Base-by-base conservation (phyloP, 1,284 basidiomycete genomes). In the Bondarzewia mesenterica region DNA sequence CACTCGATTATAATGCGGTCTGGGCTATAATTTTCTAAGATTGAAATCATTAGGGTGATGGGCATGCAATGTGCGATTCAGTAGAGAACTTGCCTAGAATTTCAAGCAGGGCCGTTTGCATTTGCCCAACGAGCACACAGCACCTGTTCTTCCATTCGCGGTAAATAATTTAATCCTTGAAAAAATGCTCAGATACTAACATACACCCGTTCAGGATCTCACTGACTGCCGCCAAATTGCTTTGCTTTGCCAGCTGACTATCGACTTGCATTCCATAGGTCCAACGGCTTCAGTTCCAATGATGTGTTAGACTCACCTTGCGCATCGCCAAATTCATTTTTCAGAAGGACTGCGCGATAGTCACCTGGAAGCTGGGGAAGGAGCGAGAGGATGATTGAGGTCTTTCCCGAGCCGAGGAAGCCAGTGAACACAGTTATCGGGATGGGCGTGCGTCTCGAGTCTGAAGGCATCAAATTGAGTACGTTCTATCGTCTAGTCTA, bases 171-270 rank as follows among this genome's bases (percentile, higher is more conserved):
- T 40, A 16, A 18, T 16, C 18, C 10, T 8, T 8, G n/a, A 25
- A 15, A 26, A 23, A 8, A 29, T 44, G 18, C 16, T 44, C 7
- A 6, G 14, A 20, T 12, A 62, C 75, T 63, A 53, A 93, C 90
- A 94, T 80, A 75, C 92, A 95, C 21, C 92, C 92, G 63, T 94
- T 95, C 53, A 93, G 67, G 44, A 95, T 94, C 65, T 94, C 92
- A 56, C 82, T 89, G 47, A 94, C 91, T 2, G 86, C 89, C 16
- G 88, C 69, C 43, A 94, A 72, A 50, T 81, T 86, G 1, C 86
- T 89, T 59, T 93, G 85, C 52, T 82, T 77, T 8, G 89, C 90
- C 14, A 94, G 77, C 53, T 93, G 82, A 55, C 89, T 92, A 60
- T 94, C 91, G 44, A 93, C 91, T 88, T 32, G 25, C 21, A 37